phyloP scores from a whole-genome alignment of 495 filamentous ascomycete genomes.

The Oleoguttula mirabilis region DNA sequence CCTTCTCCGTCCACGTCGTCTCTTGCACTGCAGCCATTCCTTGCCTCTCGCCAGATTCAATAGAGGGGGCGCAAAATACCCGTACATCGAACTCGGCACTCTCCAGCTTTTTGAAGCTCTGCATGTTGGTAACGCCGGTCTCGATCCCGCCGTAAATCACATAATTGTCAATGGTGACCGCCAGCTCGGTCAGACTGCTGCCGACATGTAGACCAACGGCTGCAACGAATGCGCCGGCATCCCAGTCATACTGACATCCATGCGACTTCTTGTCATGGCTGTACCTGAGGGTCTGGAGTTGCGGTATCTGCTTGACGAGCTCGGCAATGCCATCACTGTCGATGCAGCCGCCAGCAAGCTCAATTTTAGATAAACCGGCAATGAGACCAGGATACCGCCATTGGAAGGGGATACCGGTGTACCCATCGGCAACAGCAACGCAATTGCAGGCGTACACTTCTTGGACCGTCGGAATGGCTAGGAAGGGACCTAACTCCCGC shows the following conservation, averaged over 20 bases:
- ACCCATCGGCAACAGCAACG: neutral
- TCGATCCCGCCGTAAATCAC: neutral
- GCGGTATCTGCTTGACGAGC: slow-evolving; percentile 28
- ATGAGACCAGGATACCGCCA: neutral
- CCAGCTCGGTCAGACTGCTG: neutral
- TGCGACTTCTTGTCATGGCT: neutral
- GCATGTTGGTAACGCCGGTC: neutral
- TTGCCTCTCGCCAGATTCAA: neutral
- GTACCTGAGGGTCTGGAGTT: neutral
- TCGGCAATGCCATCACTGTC: slow-evolving; percentile 28
- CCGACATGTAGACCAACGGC: neutral
- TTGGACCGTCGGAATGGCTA: neutral
- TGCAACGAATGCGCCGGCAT: neutral
- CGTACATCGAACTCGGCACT: neutral
- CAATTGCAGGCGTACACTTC: neutral
- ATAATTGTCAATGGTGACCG: neutral
- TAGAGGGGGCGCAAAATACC: neutral
- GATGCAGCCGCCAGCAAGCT: slow-evolving; percentile 25
- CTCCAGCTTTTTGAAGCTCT: neutral
- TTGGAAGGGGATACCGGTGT: neutral
- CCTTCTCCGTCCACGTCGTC: no score
- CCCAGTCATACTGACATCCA: neutral
- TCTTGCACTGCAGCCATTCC: neutral
- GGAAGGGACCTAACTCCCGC: neutral
- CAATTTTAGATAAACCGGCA: neutral